Base-by-base conservation (phyloP, 768 basidiomycete species). In the Paxillus ammoniavirescens region DNA sequence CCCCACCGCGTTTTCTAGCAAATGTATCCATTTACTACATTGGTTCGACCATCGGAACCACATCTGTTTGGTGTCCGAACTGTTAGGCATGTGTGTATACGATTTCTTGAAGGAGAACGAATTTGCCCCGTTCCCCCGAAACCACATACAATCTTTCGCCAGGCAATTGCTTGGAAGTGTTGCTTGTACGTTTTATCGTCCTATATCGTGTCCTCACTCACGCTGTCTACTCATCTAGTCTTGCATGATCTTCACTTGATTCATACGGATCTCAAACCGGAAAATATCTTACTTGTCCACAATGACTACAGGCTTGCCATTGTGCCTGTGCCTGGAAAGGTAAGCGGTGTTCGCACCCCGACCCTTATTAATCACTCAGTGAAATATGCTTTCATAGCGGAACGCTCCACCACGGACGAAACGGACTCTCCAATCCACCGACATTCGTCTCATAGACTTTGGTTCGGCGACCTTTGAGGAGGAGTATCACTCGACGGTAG, bases 61-160 rank as follows among this genome's bases (percentile, higher is more conserved):
- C 71, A 93, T 98, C 61, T 99, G 97, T 69, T 76, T 99, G 17
- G 97, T 98, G 47, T 95, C 94, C 4, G 94, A 97, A 66, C 80
- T 99, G 21, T 78, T 98, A 48, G 94, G 94, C 56, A 91, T 93
- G 87, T 98, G 95, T 72, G 91, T 99, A 15, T 99, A 98, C 67
- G 97, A 99, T 69, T 99, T 98, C 71, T 79, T 99, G 64, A 98
- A 98, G 78, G 94, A 96, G 70, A 99, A 99, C 72, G 85, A 89
- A 52, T 99, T 98, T 73, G 84, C 89, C 35, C 93, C 97, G 6
- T 99, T 99, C 71, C 95, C 97, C 52, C 90, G 94, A 56, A 82
- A 85, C 54, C 97, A 99, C 69, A 98, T 99, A 47, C 96, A 98
- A 75, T 85, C 87, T 48, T 99, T 99, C 67, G 97, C 95, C 48